These are phyloP conservation scores for Euphorbia lathyris DNA, from an alignment of 345 rosid species.

Conservation along the genomic window DNA sequence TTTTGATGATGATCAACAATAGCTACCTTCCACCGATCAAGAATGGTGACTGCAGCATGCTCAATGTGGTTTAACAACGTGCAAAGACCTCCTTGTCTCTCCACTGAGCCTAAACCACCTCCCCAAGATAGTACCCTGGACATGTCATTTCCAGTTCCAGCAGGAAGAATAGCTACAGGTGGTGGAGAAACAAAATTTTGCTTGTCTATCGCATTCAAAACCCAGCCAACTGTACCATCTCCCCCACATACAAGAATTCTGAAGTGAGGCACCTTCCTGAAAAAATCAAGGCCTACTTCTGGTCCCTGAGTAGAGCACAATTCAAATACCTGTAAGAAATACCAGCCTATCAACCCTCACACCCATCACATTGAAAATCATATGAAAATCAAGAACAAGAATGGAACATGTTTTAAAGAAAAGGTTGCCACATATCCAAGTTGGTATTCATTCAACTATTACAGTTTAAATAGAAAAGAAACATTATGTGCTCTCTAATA, in stretches of 20 bases:
- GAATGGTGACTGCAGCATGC: conserved; percentile 77
- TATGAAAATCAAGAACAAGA: neutral
- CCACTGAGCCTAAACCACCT: conserved; percentile 58
- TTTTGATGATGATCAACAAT: conserved; percentile 40
- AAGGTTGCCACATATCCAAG: neutral
- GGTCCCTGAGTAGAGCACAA: conserved; percentile 73
- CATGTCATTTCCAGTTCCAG: conserved; percentile 87
- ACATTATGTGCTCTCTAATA: neutral
- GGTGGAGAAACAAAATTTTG: conserved; percentile 75
- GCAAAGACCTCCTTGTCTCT: conserved; percentile 66
- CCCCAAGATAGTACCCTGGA: conserved; percentile 87
- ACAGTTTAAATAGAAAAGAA: neutral
- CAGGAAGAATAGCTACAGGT: conserved; percentile 79
- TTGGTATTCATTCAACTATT: neutral
- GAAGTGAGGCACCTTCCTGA: conserved; percentile 56
- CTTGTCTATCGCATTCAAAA: conserved; percentile 68
- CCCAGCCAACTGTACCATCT: conserved; percentile 90
- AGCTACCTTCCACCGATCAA: conserved; percentile 76
- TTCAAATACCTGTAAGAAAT: conserved; percentile 57
- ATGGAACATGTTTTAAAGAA: neutral
- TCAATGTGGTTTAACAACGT: conserved; percentile 64
- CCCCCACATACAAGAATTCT: conserved; percentile 84
- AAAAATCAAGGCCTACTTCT: conserved; percentile 66
- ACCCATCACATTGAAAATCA: neutral
- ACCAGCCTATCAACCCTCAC: neutral